Evolutionary conservation across 1,284 basidiomycete genomes (phyloP).

Genomic region (Cystobasidium slooffiae): DNA sequence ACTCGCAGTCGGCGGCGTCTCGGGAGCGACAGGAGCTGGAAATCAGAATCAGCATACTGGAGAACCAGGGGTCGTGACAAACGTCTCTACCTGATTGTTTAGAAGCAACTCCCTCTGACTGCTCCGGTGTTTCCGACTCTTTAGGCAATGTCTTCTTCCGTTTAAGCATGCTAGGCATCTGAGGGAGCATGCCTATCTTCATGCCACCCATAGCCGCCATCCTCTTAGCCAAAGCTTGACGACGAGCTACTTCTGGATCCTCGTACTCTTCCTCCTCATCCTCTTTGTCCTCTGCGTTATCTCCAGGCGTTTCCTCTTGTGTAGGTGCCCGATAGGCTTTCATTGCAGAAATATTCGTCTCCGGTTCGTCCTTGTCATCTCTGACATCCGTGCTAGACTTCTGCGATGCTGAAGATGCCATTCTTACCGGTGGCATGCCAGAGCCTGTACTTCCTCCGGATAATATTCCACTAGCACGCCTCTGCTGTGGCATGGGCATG

Average conservation of each 20-base stretch:
- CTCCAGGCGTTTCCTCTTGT: slow-evolving; percentile 43
- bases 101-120: not conserved
- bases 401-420: slow-evolving; percentile 23
- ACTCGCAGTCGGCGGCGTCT: not conserved
- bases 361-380: slow-evolving; percentile 37
- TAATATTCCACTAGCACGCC: not conserved
- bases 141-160: slow-evolving; percentile 59
- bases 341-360: slow-evolving; percentile 45
- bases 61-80: too few relatives aligned
- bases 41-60: too few relatives aligned
- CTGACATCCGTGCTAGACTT: not conserved
- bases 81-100: too few relatives aligned
- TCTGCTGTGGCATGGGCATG: not conserved
- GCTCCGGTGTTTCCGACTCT: slow-evolving; percentile 4
- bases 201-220: slow-evolving; percentile 88
- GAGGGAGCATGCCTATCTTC: slow-evolving; percentile 76
- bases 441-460: not conserved
- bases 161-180: slow-evolving; percentile 67
- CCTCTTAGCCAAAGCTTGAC: slow-evolving; percentile 78
- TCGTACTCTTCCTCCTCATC: slow-evolving; percentile 59
- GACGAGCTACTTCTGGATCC: slow-evolving; percentile 76
- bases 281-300: slow-evolving; percentile 36
- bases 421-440: not conserved
- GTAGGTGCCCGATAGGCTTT: slow-evolving; percentile 46
- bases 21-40: not conserved